Evolutionary conservation across 192 early-diverging fungal genomes (phyloP).

Genomic region (Nowakowskiella sp.): DNA sequence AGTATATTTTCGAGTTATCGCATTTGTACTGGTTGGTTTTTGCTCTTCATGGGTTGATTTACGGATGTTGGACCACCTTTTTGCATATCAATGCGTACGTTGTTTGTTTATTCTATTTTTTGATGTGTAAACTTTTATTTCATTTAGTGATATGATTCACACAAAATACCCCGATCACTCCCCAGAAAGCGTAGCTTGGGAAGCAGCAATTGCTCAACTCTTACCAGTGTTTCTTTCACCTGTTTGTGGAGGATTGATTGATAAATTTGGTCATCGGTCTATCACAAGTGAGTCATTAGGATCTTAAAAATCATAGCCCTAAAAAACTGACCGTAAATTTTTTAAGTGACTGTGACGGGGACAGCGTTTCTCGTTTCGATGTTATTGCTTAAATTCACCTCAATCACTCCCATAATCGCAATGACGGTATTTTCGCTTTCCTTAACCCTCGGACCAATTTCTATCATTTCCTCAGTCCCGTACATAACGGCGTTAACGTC

Average conservation of each 20-base stretch:
- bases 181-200: not conserved
- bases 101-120: not conserved
- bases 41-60: not conserved
- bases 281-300: not conserved
- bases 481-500: not conserved
- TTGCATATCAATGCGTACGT: not conserved
- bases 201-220: not conserved
- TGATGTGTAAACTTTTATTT: not conserved
- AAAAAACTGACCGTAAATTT: not conserved
- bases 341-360: not conserved
- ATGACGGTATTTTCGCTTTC: not conserved
- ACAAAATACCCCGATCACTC: not conserved
- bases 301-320: not conserved
- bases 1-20: constrained; percentile 1
- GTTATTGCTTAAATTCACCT: not conserved
- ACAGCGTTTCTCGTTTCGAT: not conserved
- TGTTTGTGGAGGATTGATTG: not conserved
- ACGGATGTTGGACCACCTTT: constrained; percentile 1
- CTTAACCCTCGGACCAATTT: not conserved
- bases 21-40: not conserved
- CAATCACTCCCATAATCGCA: not conserved
- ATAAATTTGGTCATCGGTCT: not conserved
- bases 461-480: not conserved
- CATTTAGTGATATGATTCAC: not conserved
- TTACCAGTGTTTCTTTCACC: not conserved